A percentile compares a stretch with the other conserved stretches of the same genome.
Evolutionary conservation across 2,329 filamentous ascomycete genomes (phyloP).

Genomic region (Bipolaris cookei): DNA sequence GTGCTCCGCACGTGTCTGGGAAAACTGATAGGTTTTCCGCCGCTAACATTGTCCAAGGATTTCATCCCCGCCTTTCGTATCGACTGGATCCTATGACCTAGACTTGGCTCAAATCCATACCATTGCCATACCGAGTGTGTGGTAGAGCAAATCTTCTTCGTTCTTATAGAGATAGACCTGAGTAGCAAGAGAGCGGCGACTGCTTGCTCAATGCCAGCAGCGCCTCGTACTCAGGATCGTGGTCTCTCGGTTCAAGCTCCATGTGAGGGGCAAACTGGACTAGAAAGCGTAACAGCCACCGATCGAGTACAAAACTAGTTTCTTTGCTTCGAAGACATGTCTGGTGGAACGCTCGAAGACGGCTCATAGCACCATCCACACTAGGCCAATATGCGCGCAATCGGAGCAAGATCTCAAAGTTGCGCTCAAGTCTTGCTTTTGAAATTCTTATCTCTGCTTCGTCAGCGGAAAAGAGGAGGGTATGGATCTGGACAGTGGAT

Average conservation of each 20-base stretch:
- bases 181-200: constrained; percentile 33
- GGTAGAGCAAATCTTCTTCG: neutral
- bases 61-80: neutral
- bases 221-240: constrained; percentile 34
- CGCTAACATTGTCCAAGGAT: constrained; percentile 14
- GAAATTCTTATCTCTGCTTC: constrained; percentile 30
- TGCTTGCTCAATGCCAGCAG: constrained; percentile 32
- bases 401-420: constrained; percentile 31
- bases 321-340: constrained; percentile 35
- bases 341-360: constrained; percentile 34
- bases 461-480: constrained; percentile 30
- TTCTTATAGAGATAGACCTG: constrained; percentile 18
- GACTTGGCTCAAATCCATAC: neutral
- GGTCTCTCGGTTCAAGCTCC: constrained; percentile 35
- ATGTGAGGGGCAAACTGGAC: constrained; percentile 36
- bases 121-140: neutral
- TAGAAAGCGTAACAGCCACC: constrained; percentile 34
- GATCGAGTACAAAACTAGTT: constrained; percentile 35
- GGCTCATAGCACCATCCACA: constrained; percentile 35
- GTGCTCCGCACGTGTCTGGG: constrained; percentile 11
- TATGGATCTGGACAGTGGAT: constrained; percentile 34
- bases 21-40: constrained; percentile 28
- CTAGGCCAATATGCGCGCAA: constrained; percentile 33
- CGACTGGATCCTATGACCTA: neutral
- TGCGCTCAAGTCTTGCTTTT: constrained; percentile 32